Percentiles rank a stretch among this genome's conserved stretches.
Conservation (phyloP, 257 asterid genomes). For the Solanum lycopersicoides region DNA sequence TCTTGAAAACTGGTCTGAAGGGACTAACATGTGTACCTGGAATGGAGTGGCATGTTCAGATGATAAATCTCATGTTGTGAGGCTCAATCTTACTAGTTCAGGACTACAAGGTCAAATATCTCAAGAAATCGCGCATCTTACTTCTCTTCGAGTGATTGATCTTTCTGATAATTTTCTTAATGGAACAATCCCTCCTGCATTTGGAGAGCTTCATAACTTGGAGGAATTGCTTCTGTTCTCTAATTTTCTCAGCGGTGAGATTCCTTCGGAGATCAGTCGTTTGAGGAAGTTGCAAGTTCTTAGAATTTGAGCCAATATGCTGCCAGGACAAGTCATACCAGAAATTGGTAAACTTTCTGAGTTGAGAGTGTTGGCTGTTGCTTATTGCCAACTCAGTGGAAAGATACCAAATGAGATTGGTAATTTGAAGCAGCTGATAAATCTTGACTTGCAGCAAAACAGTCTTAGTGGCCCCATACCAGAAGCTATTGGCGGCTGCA, state of each 20-base stretch:
- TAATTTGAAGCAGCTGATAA: conserved; percentile 36
- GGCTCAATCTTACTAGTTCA: conserved; percentile 49
- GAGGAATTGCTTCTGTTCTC: conserved; percentile 55
- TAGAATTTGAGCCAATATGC: conserved; percentile 65
- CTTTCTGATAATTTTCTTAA: conserved; percentile 51
- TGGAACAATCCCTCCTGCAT: conserved; percentile 52
- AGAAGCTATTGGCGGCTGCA: conserved; percentile 42
- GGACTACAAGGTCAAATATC: conserved; percentile 52
- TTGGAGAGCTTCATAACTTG: conserved; percentile 46
- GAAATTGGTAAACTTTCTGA: conserved; percentile 50
- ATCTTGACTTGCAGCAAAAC: conserved; percentile 58
- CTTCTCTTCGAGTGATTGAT: conserved; percentile 50
- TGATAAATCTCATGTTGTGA: conserved; percentile 28
- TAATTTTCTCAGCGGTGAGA: conserved; percentile 41
- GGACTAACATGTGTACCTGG: conserved; percentile 56
- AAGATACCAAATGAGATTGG: conserved; percentile 64
- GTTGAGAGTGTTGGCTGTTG: conserved; percentile 50
- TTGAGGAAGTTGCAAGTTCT: conserved; percentile 56
- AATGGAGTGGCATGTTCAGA: conserved; percentile 60
- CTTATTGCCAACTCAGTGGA: conserved; percentile 64
- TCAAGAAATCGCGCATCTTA: conserved; percentile 41
- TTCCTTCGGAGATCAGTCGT: conserved; percentile 52
- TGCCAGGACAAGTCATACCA: conserved; percentile 39
- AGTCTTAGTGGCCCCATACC: conserved; percentile 52
- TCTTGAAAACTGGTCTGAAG: conserved; percentile 57